Conservation (phyloP, 2,329 filamentous ascomycete genomes). For the Tolypocladium capitatum region DNA sequence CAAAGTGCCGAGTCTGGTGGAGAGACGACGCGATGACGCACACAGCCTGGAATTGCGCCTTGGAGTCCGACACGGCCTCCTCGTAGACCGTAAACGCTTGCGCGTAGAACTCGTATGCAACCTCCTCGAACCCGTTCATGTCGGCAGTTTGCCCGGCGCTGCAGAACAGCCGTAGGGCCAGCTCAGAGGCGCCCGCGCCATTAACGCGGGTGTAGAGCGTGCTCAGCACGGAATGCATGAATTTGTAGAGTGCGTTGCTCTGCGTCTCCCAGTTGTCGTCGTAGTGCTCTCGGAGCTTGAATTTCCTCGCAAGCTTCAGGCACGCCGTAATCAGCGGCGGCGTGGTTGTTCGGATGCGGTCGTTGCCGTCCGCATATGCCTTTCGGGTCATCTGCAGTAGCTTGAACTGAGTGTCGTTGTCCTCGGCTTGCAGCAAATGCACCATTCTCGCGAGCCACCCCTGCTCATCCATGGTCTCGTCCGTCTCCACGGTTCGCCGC, state of each 20-base stretch:
- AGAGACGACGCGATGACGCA: slow-evolving; percentile 84
- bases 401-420: slow-evolving; percentile 91
- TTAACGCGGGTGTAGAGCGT: slow-evolving; percentile 79
- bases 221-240: slow-evolving; percentile 80
- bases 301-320: slow-evolving; percentile 75
- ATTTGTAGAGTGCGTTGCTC: slow-evolving; percentile 76
- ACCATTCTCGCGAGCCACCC: slow-evolving; percentile 90
- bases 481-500: slow-evolving; percentile 67
- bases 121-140: slow-evolving; percentile 83
- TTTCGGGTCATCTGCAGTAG: slow-evolving; percentile 79
- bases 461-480: slow-evolving; percentile 96
- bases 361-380: slow-evolving; percentile 81
- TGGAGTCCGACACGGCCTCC: slow-evolving; percentile 86
- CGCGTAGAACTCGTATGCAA: slow-evolving; percentile 95
- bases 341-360: slow-evolving; percentile 90
- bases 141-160: slow-evolving; percentile 88
- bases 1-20: slow-evolving; percentile 80
- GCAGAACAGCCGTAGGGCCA: slow-evolving; percentile 80
- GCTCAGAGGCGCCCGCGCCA: slow-evolving; percentile 63
- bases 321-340: slow-evolving; percentile 82
- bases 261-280: slow-evolving; percentile 51
- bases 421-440: slow-evolving; percentile 67
- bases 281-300: slow-evolving; percentile 82
- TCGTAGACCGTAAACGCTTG: slow-evolving; percentile 98
- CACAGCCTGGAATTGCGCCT: slow-evolving; percentile 95